Conservation (phyloP, 1,139 yeast species). For the Yarrowia galli region DNA sequence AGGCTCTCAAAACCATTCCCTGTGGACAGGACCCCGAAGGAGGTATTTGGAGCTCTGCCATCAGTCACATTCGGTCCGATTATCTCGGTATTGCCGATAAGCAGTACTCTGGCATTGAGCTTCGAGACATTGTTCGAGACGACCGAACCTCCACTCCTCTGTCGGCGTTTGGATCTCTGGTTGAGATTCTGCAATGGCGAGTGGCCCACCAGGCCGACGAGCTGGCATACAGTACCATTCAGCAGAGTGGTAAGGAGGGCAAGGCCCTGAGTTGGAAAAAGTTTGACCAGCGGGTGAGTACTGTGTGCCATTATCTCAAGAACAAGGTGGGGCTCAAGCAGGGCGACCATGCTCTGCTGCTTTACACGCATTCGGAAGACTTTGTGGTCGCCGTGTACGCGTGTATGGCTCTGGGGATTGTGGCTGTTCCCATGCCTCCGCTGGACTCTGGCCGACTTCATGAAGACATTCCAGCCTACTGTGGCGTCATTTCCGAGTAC, state of each 20-base stretch:
- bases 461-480: slow-evolving; percentile 77
- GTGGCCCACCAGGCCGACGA: slow-evolving; percentile 78
- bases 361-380: slow-evolving; percentile 90
- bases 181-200: slow-evolving; percentile 81
- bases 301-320: slow-evolving; percentile 67
- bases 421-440: slow-evolving; percentile 82
- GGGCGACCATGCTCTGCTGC: slow-evolving; percentile 77
- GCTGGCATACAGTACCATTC: slow-evolving; percentile 75
- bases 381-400: slow-evolving; percentile 85
- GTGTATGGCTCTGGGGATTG: slow-evolving; percentile 80
- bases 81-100: slow-evolving; percentile 58
- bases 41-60: slow-evolving; percentile 83
- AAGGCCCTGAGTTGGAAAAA: slow-evolving; percentile 81
- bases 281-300: slow-evolving; percentile 77
- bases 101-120: slow-evolving; percentile 83
- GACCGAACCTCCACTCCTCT: slow-evolving; percentile 77
- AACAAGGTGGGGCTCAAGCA: slow-evolving; percentile 60
- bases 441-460: slow-evolving; percentile 71
- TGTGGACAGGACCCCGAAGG: slow-evolving; percentile 81
- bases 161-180: slow-evolving; percentile 72
- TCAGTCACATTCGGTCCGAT: slow-evolving; percentile 64
- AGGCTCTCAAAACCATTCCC: slow-evolving; percentile 72
- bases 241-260: slow-evolving; percentile 55
- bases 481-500: slow-evolving; percentile 71
- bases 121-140: slow-evolving; percentile 75